Percentiles rank a stretch among this genome's conserved stretches.
phyloP scores from a whole-genome alignment of 139 green algal genomes.

The Monoraphidium neglectum region DNA sequence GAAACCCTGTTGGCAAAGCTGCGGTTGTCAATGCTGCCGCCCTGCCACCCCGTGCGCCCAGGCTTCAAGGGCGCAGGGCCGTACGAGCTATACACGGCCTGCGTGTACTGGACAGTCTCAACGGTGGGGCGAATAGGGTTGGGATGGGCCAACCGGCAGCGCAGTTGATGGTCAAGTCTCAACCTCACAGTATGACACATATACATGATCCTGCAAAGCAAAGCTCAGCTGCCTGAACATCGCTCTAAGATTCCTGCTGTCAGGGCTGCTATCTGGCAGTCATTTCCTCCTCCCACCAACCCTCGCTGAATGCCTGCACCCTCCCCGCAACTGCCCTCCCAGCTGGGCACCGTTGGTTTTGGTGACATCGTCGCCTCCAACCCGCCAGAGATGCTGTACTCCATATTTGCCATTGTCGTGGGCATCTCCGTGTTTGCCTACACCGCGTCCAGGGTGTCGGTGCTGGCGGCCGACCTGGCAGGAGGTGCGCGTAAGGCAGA shows the following conservation, averaged over 20 bases:
- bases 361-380: not conserved
- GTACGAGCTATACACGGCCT: not conserved
- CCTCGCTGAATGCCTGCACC: no score
- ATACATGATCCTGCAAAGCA: not conserved
- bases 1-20: not conserved
- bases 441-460: not conserved
- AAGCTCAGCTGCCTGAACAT: not conserved
- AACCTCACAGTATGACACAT: not conserved
- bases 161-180: not conserved
- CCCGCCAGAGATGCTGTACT: not conserved
- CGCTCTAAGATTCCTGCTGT: not conserved
- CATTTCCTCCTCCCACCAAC: no score
- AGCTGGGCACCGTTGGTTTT: conserved; percentile 5
- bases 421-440: conserved; percentile 41
- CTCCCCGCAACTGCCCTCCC: not conserved
- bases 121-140: not conserved
- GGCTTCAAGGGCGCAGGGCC: no score
- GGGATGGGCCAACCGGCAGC: not conserved
- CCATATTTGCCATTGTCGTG: conserved; percentile 32
- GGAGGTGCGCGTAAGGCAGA: not conserved
- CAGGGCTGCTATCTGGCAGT: not conserved
- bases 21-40: not conserved
- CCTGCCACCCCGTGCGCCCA: no score
- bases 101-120: not conserved
- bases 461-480: not conserved